Evolutionary conservation across 805 yeast genomes (phyloP).

Genomic region (Isabelozyma rhagii): DNA sequence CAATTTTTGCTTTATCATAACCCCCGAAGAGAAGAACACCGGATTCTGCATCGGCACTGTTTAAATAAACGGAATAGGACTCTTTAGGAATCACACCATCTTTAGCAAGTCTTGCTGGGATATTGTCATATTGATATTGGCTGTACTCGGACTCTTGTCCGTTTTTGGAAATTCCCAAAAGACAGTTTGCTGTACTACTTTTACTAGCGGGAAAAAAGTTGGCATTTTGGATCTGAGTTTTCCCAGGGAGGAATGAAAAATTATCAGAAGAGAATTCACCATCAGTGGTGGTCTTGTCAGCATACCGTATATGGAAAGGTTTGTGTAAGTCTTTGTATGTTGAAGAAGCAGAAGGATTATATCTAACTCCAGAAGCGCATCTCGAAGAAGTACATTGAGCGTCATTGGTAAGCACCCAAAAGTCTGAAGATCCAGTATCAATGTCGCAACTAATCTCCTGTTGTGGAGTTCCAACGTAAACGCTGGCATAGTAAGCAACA

Average conservation of each 20-base stretch:
- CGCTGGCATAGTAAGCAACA: not conserved
- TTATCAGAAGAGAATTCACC: constrained; percentile 45
- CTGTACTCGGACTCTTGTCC: not conserved
- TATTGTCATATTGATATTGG: constrained; percentile 21
- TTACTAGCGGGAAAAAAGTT: not conserved
- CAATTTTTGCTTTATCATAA: constrained; percentile 22
- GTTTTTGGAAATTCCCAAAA: not conserved
- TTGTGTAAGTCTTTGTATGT: constrained; percentile 15
- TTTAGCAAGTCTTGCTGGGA: constrained; percentile 30
- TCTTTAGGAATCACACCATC: constrained; percentile 31
- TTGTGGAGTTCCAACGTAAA: constrained; percentile 9
- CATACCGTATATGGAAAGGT: constrained; percentile 29
- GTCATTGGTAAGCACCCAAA: constrained; percentile 14
- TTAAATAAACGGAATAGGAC: constrained; percentile 37
- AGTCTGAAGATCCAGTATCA: constrained; percentile 25
- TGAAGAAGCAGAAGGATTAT: constrained; percentile 29
- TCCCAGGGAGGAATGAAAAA: not conserved
- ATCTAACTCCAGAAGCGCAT: too few relatives aligned
- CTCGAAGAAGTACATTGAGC: not conserved
- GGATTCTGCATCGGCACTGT: constrained; percentile 9
- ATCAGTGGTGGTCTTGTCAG: constrained; percentile 35
- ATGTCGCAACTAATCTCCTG: constrained; percentile 14
- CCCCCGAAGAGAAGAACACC: constrained; percentile 29
- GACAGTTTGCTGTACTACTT: not conserved
- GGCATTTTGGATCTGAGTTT: not conserved